phyloP scores from a whole-genome alignment of 2,329 filamentous ascomycete genomes.

The Colletotrichum sidae region DNA sequence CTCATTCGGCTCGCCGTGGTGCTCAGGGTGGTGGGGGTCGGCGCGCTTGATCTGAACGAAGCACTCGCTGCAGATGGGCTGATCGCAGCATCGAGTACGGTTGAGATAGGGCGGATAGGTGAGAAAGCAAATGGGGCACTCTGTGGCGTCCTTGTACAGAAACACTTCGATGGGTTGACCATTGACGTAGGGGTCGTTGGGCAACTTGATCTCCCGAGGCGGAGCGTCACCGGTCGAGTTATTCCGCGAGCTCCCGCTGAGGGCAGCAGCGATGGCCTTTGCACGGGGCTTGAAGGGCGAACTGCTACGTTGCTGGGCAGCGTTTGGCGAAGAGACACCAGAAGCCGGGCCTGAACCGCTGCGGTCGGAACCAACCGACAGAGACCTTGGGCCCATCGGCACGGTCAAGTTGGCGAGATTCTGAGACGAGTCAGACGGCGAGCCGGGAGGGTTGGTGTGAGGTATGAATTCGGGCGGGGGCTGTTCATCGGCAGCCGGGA shows the following conservation, averaged over 20 bases:
- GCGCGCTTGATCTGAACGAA: slow-evolving; percentile 98
- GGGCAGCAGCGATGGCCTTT: slow-evolving; percentile 87
- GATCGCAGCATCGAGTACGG: slow-evolving; percentile 93
- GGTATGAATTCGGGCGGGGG: slow-evolving; percentile 74
- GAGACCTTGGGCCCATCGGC: slow-evolving; percentile 80
- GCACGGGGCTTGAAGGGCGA: slow-evolving; percentile 83
- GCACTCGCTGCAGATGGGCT: slow-evolving; percentile 97
- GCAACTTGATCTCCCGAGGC: slow-evolving; percentile 82
- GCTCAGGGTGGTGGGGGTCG: slow-evolving; percentile 90
- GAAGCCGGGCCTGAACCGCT: slow-evolving; percentile 67
- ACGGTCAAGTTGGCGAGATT: slow-evolving; percentile 81
- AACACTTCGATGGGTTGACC: slow-evolving; percentile 94
- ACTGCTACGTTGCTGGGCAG: slow-evolving; percentile 56
- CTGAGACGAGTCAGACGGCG: slow-evolving; percentile 65
- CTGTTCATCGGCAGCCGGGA: slow-evolving; percentile 86
- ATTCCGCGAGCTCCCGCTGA: slow-evolving; percentile 80
- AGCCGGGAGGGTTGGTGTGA: slow-evolving; percentile 57
- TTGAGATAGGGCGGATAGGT: slow-evolving; percentile 97
- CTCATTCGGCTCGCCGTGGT: slow-evolving; percentile 62
- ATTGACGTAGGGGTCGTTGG: slow-evolving; percentile 88
- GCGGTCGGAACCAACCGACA: slow-evolving; percentile 82
- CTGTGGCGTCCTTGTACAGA: slow-evolving; percentile 88
- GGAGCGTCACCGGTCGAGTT: slow-evolving; percentile 77
- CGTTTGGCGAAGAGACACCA: slow-evolving; percentile 66
- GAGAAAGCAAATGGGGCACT: slow-evolving; percentile 97